phyloP scores from a whole-genome alignment of 1,284 basidiomycete genomes.

The Wallemia ichthyophaga region DNA sequence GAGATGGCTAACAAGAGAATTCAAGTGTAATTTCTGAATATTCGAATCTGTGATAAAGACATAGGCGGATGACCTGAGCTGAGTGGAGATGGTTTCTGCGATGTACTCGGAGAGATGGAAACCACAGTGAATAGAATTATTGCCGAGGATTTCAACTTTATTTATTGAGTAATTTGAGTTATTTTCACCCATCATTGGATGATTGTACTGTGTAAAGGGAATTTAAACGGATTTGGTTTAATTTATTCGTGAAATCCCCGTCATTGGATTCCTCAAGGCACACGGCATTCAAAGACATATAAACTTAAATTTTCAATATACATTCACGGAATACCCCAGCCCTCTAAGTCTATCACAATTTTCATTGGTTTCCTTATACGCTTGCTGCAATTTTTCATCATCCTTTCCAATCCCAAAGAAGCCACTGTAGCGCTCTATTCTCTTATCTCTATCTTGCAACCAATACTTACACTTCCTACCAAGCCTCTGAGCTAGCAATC shows the following conservation, averaged over 20 bases:
- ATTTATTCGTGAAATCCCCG: too few relatives aligned
- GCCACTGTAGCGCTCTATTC: neutral
- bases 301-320: too few relatives aligned
- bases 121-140: conserved; percentile 65
- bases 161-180: conserved; percentile 6
- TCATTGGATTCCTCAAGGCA: too few relatives aligned
- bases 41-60: conserved; percentile 78
- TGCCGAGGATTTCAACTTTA: conserved; percentile 54
- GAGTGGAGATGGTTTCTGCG: conserved; percentile 38
- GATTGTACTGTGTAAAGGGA: neutral
- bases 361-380: neutral
- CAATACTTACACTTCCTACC: neutral
- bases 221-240: neutral
- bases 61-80: conserved; percentile 59
- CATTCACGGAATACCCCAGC: neutral
- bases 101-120: conserved; percentile 71
- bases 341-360: neutral
- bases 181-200: neutral
- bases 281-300: too few relatives aligned
- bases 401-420: neutral
- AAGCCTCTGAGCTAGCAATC: neutral
- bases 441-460: neutral
- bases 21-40: conserved; percentile 47
- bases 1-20: conserved; percentile 36
- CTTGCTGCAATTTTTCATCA: neutral